These are phyloP conservation scores for Xylaria sp. DNA, from an alignment of 2,329 filamentous ascomycete genomes.

Conservation along the genomic window DNA sequence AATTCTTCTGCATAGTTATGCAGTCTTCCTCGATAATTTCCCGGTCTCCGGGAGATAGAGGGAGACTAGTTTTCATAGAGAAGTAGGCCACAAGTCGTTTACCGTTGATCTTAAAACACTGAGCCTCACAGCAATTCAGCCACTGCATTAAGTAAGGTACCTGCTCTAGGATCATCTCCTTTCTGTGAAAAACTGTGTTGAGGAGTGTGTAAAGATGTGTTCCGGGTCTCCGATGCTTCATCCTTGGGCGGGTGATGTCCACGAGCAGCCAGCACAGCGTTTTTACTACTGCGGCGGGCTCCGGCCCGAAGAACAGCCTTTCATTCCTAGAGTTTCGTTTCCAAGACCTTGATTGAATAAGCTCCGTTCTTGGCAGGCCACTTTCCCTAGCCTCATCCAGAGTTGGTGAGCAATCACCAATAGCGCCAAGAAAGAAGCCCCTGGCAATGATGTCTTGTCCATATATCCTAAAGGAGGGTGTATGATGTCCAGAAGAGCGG, in stretches of 20 bases:
- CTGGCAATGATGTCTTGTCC: conserved; percentile 14
- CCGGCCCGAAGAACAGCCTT: conserved; percentile 24
- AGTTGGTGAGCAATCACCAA: conserved; percentile 33
- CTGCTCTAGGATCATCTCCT: conserved; percentile 29
- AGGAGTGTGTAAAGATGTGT: conserved; percentile 30
- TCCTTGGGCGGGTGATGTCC: conserved; percentile 28
- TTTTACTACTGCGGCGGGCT: conserved; percentile 13
- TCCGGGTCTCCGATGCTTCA: conserved; percentile 18
- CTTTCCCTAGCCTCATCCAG: conserved; percentile 31
- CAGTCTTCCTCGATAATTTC: conserved; percentile 26
- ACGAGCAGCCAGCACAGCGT: conserved; percentile 34
- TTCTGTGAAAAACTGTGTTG: conserved; percentile 15
- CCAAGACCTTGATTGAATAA: conserved; percentile 26
- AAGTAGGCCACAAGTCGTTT: conserved; percentile 28
- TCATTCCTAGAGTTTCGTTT: conserved; percentile 31
- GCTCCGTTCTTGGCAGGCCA: conserved; percentile 11
- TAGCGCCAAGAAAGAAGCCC: conserved; percentile 31
- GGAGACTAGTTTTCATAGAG: conserved; percentile 22
- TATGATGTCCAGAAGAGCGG: conserved; percentile 26
- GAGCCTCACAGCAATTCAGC: conserved; percentile 35
- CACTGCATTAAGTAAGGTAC: conserved; percentile 27
- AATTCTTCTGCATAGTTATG: conserved; percentile 22
- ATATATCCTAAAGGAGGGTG: conserved; percentile 22
- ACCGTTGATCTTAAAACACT: conserved; percentile 28
- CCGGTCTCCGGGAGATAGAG: conserved; percentile 17